Evolutionary conservation across 2,329 filamentous ascomycete genomes (phyloP), one percentile per base, ranked within the genome.

Genomic region (Beauveria rudraprayagi): DNA sequence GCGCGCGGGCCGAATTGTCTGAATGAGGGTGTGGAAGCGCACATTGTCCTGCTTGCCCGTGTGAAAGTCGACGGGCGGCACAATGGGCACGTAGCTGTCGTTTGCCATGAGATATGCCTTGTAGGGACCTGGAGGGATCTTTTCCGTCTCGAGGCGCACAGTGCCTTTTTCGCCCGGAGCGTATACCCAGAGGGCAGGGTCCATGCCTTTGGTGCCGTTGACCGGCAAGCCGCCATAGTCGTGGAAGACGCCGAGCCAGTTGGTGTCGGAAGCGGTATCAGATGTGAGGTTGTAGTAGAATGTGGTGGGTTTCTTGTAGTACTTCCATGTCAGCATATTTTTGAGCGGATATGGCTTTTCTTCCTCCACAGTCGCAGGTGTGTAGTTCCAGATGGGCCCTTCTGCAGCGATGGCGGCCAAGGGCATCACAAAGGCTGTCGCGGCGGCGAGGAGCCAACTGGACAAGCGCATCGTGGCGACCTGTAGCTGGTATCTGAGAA

Each of bases 231-330:
- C 73, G n/a, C 69, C 70, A 1, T 66, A 67, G 11, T 67, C 63
- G 43, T 67, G 61, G 63, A 72, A 77, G 3, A 77, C 53, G 34
- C 71, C 75, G 24, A 77, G 65, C 75, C 75, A 77, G 63, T 77
- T 77, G 17, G 62, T 68, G 3, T 61, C 37, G 54, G 69, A 63
- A 4, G 72, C 62, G 3, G 65, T 48, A 16, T 37, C 34, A 16
- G 34, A 14, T 0, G 65, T 43, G 0, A 72, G 75, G 5, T 67
- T 66, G 64, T 76, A 77, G 10, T 68, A 52, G 60, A 77, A 75
- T 0, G 73, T 76, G 51, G 72, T n/a, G 2, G 2, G 17, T 3
- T 53, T 52, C 8, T 43, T 14, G 34, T 7, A 3, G 22, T 28
- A 40, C 5, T 41, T 7, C 51, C 58, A 61, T 2, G 16, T n/a